Evolutionary conservation across 805 yeast species (phyloP), one percentile per base, ranked within the genome.

Genomic region (Geotrichum ghanense): DNA sequence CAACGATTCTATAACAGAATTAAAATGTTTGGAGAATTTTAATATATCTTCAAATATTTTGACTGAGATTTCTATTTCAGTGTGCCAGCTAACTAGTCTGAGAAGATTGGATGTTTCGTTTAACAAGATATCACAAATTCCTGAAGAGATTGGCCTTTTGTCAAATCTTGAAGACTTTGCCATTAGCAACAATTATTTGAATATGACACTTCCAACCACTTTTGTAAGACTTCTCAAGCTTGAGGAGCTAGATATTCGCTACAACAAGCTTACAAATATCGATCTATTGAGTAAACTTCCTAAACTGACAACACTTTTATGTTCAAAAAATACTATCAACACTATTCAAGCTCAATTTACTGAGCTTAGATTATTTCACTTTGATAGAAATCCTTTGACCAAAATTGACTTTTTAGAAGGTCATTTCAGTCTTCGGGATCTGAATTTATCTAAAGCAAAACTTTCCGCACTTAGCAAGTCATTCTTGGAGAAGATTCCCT

Each of bases 301-400:
- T 3, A 75, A 73, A 47, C 66, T 87, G 50, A 90, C 83, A 59
- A 80, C 79, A n/a, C 65, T 83, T 21, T 78, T 79, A 54, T 76
- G 86, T 6, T 74, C 90, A 2, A 84, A 84, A 60, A 87, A 87
- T 60, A 75, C 75, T 50, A 80, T 88, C 12, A 78, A 94, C 0
- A 74, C 75, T 14, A 82, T 85, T 59, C 75, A 76, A 47, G 81
- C 78, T 58, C 66, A 73, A 42, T 74, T 85, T 56, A 74, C 75
- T 25, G 74, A 74, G 45, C 66, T 89, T 54, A 75, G 83, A 56
- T 73, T 81, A 14, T 69, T 89, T 37, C 83, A 81, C 57, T 68
- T 88, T 43, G 88, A 83, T 58, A 76, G 83, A 58, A 89, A 88
- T 60, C 97, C 96, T 3, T 76, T 88, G 47, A 87, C 95, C 0